Percentiles rank a stretch among this genome's conserved stretches.
These are phyloP conservation scores for Leccinum subrobustum DNA, from an alignment of 1,284 basidiomycete species.

Conservation along the genomic window DNA sequence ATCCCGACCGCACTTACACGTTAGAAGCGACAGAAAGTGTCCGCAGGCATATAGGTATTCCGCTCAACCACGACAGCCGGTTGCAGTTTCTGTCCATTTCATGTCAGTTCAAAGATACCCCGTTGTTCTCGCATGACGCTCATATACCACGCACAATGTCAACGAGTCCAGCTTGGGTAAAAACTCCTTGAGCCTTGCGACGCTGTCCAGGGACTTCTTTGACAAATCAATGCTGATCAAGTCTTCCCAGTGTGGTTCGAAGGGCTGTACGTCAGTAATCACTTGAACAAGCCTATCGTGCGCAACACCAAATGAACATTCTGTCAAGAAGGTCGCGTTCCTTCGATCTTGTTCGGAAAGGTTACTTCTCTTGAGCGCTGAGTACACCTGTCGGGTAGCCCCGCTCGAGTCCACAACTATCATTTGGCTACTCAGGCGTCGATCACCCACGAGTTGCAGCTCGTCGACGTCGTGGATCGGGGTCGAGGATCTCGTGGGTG, in stretches of 20 bases:
- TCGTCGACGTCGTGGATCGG: constrained; percentile 42
- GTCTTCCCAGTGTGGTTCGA: constrained; percentile 92
- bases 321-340: constrained; percentile 85
- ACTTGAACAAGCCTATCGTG: constrained; percentile 89
- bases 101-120: constrained; percentile 19
- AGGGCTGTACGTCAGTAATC: constrained; percentile 94
- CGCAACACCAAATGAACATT: constrained; percentile 92
- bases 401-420: constrained; percentile 27
- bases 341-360: constrained; percentile 34
- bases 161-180: constrained; percentile 82
- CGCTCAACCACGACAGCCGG: constrained; percentile 83
- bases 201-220: constrained; percentile 80
- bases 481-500: constrained; percentile 63
- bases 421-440: constrained; percentile 37
- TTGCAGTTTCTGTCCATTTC: constrained; percentile 67
- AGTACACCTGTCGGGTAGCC: constrained; percentile 44
- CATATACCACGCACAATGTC: constrained; percentile 61
- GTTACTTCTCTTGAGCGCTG: constrained; percentile 43
- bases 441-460: constrained; percentile 45
- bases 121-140: constrained; percentile 1
- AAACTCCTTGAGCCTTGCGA: constrained; percentile 92
- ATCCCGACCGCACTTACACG: constrained; percentile 43
- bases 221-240: constrained; percentile 78
- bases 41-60: constrained; percentile 75
- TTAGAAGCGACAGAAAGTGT: constrained; percentile 83